Evolutionary conservation across 2,329 filamentous ascomycete species (phyloP).

Genomic region (Zymoseptoria pseudotritici): DNA sequence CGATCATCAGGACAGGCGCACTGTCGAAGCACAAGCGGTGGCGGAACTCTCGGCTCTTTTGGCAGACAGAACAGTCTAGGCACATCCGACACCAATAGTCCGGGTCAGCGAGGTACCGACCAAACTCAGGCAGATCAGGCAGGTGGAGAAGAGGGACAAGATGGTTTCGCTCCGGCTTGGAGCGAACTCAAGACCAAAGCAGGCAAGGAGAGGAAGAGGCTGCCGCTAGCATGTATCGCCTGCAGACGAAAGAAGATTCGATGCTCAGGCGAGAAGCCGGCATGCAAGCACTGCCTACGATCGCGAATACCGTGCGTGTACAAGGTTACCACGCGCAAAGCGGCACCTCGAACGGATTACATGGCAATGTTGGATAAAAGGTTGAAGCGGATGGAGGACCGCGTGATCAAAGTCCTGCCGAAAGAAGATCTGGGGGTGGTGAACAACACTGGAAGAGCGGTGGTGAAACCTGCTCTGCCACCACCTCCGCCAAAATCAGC

Average conservation of each 20-base stretch:
- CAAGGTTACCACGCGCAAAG: constrained; percentile 91
- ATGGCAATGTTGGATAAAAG: constrained; percentile 99
- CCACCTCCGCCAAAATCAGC: constrained; percentile 50
- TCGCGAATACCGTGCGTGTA: constrained; percentile 95
- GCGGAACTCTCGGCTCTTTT: constrained; percentile 15
- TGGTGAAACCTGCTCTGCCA: constrained; percentile 71
- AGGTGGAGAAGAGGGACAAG: constrained; percentile 8
- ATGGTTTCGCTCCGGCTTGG: constrained; percentile 35
- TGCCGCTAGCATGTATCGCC: constrained; percentile 90
- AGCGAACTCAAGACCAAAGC: constrained; percentile 55
- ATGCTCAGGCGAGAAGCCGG: constrained; percentile 94
- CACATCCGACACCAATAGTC: constrained; percentile 26
- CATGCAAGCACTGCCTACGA: constrained; percentile 90
- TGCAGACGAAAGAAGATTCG: constrained; percentile 96
- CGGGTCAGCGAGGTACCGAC: constrained; percentile 9
- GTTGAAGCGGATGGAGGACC: constrained; percentile 93
- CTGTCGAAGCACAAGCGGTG: constrained; percentile 26
- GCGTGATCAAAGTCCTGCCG: constrained; percentile 90
- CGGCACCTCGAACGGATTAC: constrained; percentile 89
- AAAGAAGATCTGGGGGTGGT: constrained; percentile 70
- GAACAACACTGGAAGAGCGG: constrained; percentile 64
- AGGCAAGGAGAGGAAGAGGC: constrained; percentile 86
- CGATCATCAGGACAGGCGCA: constrained; percentile 15
- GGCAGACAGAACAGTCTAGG: constrained; percentile 21
- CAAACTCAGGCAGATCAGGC: constrained; percentile 7